phyloP scores from a whole-genome alignment of 352 stramenopile species.

The Phytopythium litorale region DNA sequence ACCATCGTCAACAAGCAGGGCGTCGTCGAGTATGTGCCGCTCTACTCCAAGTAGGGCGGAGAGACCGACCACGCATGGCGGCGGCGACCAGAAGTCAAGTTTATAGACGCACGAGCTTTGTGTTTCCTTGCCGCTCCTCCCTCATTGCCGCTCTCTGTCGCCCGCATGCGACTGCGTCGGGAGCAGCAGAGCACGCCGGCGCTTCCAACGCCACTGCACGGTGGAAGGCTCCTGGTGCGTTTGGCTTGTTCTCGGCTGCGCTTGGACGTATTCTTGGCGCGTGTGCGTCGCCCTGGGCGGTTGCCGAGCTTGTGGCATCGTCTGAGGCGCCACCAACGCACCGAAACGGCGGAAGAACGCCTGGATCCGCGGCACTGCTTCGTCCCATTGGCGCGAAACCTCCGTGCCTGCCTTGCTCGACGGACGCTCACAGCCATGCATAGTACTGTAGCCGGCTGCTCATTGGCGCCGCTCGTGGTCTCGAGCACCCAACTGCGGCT shows the following conservation, averaged over 20 bases:
- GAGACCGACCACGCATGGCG: neutral
- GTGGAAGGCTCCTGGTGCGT: too few species aligned
- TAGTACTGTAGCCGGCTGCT: neutral
- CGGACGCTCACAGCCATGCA: neutral
- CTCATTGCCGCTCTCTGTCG: too few species aligned
- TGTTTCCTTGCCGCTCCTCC: too few species aligned
- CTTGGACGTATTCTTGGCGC: too few species aligned
- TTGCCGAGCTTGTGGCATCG: neutral
- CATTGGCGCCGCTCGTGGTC: too few species aligned
- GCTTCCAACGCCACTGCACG: too few species aligned
- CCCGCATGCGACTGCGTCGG: too few species aligned
- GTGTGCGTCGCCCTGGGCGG: too few species aligned
- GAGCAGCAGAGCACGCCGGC: too few species aligned
- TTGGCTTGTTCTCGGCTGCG: too few species aligned
- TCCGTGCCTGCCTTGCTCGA: neutral
- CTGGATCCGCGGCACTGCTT: neutral
- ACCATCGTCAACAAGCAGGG: slow-evolving; percentile 90
- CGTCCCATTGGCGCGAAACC: neutral
- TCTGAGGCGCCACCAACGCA: neutral
- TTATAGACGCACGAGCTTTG: too few species aligned
- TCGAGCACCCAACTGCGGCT: neutral
- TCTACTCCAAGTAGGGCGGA: slow-evolving; percentile 75
- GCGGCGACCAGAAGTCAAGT: too few species aligned
- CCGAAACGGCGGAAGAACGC: neutral
- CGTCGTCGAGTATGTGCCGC: slow-evolving; percentile 84